Base-by-base conservation (phyloP, 2,329 filamentous ascomycete genomes). In the Lasiodiplodia citricola region DNA sequence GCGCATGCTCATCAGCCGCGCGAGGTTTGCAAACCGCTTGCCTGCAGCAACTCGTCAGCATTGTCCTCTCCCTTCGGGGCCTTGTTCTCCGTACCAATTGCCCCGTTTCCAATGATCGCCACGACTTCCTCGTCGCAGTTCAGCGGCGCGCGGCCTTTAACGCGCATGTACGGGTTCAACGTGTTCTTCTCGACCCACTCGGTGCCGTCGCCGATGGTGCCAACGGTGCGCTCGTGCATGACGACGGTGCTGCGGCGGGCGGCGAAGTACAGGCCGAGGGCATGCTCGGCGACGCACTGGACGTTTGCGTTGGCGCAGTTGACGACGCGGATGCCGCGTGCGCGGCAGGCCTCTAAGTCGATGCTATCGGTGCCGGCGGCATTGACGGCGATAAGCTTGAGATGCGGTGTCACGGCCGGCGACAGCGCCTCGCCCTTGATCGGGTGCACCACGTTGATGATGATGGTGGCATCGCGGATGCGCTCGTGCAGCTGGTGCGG, bases 81-180 rank as follows among this genome's bases (percentile, higher is more conserved):
- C 4, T 25, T 16, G 21, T 4, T 25, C 52, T 21, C 75, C 73
- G 51, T 72, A 74, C 84, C 84, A 41, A 86, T 75, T 18, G 78
- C 77, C 1, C 85, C 85, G 73, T 86, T 85, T 0, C 85, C 84
- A 65, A 87, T 75, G 67, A 87, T 79, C 1, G 83, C 84, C 70
- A 85, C 73, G 3, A 81, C 79, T 74, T 87, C 85, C 68, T 86
- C 84, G 23, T 76, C 74, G 73, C 81, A 84, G 1, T 81, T 83
- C 71, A 84, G 71, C 52, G 83, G 83, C 28, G 81, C 79, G 35
- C 72, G 41, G 13, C 65, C 65, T 7, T 28, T 28, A 4, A n/a
- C 21, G 8, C 65, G 65, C 65, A 80, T 72, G 66, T 73, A 69
- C 25, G 68, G 66, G 35, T 75, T 76, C 70, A 83, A 70, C 41